phyloP scores from a whole-genome alignment of 257 asterid species.

The Marsdenia floribunda region DNA sequence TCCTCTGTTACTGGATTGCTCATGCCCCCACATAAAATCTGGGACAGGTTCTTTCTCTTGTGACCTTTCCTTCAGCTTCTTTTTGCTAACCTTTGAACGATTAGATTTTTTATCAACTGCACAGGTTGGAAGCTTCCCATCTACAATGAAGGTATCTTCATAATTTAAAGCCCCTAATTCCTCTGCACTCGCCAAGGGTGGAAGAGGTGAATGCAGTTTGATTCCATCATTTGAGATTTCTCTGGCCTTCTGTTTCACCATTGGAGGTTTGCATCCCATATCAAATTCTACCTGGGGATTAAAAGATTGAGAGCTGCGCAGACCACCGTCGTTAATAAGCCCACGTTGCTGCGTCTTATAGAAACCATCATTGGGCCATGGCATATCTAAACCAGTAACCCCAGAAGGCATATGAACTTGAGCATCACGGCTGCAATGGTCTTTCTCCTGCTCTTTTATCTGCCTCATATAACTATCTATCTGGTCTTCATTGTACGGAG shows the following conservation, averaged over 20 bases:
- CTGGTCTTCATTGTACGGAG: neutral
- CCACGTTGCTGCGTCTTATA: slow-evolving; percentile 1
- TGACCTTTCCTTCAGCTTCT: slow-evolving; percentile 13
- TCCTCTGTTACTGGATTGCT: slow-evolving; percentile 1
- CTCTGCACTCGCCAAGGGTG: slow-evolving; percentile 13
- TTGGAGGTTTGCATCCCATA: slow-evolving; percentile 6
- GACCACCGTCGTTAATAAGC: slow-evolving; percentile 7
- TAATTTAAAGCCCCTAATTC: neutral
- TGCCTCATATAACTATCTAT: slow-evolving; percentile 5
- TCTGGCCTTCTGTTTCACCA: slow-evolving; percentile 8
- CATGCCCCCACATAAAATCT: neutral
- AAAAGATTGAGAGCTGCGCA: slow-evolving; percentile 19
- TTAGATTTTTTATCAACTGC: slow-evolving; percentile 18
- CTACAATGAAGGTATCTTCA: slow-evolving; percentile 21
- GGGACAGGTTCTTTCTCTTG: slow-evolving; percentile 12
- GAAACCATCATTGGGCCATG: slow-evolving; percentile 9
- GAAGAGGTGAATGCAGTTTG: slow-evolving; percentile 1
- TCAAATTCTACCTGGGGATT: slow-evolving; percentile 14
- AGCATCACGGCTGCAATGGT: slow-evolving; percentile 1
- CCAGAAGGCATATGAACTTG: slow-evolving; percentile 12
- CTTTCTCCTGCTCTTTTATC: slow-evolving; percentile 12
- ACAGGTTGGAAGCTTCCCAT: slow-evolving; percentile 19
- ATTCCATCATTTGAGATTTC: slow-evolving; percentile 8
- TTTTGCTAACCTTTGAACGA: slow-evolving; percentile 21
- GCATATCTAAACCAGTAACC: slow-evolving; percentile 11